These are phyloP conservation scores for Leccinum variicolor DNA, from an alignment of 768 basidiomycete genomes.

Conservation along the genomic window DNA sequence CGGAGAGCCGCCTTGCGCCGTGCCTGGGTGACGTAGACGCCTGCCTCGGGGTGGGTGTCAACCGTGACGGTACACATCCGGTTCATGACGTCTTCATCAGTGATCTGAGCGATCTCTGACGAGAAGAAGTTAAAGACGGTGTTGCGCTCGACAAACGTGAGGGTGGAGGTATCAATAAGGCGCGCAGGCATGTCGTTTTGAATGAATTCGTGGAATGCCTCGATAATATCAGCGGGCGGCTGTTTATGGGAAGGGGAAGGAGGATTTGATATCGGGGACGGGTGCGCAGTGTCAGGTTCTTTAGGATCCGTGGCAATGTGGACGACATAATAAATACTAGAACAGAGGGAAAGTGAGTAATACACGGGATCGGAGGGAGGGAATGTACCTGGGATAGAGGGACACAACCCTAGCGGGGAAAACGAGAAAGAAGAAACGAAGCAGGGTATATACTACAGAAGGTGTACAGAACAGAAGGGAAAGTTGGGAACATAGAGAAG, in stretches of 20 bases:
- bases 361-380: not conserved
- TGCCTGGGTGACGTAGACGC: slow-evolving; percentile 8
- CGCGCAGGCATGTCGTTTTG: slow-evolving; percentile 25
- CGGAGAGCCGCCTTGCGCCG: slow-evolving; percentile 11
- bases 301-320: not conserved
- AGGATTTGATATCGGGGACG: not conserved
- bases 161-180: slow-evolving; percentile 19
- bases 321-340: not conserved
- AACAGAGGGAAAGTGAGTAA: not conserved
- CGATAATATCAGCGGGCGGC: slow-evolving; percentile 2
- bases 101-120: slow-evolving; percentile 14
- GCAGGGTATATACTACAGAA: too few relatives aligned
- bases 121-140: slow-evolving; percentile 19
- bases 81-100: slow-evolving; percentile 12
- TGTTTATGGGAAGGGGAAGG: not conserved
- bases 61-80: not conserved
- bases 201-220: slow-evolving; percentile 21
- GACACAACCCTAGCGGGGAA: not conserved
- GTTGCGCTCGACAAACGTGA: slow-evolving; percentile 22
- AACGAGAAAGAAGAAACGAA: not conserved
- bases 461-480: not conserved
- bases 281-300: not conserved
- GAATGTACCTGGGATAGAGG: not conserved
- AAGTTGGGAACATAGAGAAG: not conserved
- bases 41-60: slow-evolving; percentile 9